These are phyloP conservation scores for Calonectria pseudoturangicola DNA, from an alignment of 2,329 filamentous ascomycete species.

Conservation along the genomic window DNA sequence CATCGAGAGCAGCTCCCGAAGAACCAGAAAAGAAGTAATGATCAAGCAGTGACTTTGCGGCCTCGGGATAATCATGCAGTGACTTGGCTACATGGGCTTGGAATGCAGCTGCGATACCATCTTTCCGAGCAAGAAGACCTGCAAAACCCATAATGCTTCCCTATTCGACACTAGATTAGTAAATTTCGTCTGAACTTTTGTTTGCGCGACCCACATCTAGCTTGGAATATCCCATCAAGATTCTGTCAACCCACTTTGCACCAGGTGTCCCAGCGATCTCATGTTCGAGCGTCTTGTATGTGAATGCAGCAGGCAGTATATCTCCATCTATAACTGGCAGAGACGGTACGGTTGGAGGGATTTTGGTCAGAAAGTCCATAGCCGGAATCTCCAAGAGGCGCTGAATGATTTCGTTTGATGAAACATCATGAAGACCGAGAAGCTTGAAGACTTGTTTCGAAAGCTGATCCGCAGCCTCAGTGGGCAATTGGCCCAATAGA, in stretches of 20 bases:
- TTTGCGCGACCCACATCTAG: background rate
- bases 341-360: background rate
- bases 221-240: background rate
- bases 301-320: background rate
- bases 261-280: background rate
- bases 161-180: background rate
- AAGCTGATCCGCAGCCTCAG: background rate
- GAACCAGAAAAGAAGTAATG: background rate
- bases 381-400: background rate
- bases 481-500: background rate
- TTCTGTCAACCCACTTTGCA: background rate
- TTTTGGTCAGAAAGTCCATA: background rate
- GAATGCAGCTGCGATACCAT: conserved; percentile 24
- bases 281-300: background rate
- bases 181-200: background rate
- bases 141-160: conserved; percentile 31
- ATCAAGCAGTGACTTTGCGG: background rate
- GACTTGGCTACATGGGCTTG: background rate
- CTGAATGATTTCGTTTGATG: background rate
- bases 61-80: background rate
- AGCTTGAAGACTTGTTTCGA: background rate
- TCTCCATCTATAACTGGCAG: conserved; percentile 10
- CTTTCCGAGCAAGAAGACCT: conserved; percentile 17
- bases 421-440: background rate
- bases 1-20: no score